These are phyloP conservation scores for Penicillium simplicissimum DNA, from an alignment of 495 filamentous ascomycete genomes.

Conservation along the genomic window DNA sequence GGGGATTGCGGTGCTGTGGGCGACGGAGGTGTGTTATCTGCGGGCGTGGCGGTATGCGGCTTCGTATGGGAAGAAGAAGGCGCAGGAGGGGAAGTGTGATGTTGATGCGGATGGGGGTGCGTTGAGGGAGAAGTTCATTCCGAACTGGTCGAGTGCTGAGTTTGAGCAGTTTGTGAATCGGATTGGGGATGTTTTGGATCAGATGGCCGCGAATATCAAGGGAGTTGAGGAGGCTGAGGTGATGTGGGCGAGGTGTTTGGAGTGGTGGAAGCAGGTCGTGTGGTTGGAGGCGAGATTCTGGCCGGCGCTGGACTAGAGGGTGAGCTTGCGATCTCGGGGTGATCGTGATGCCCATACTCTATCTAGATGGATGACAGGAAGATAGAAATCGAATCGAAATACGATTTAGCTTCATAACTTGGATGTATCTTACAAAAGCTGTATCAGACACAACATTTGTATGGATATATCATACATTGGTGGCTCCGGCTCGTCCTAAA, in stretches of 20 bases:
- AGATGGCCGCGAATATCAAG: constrained; percentile 43
- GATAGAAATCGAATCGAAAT: background rate
- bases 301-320: constrained; percentile 9
- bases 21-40: constrained; percentile 67
- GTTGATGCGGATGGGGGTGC: constrained; percentile 62
- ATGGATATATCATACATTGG: constrained; percentile 29
- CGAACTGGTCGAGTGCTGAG: constrained; percentile 62
- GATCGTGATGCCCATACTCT: too few relatives aligned
- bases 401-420: background rate
- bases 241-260: constrained; percentile 36
- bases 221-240: constrained; percentile 39
- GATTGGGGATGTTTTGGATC: constrained; percentile 46
- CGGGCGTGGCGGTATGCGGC: constrained; percentile 60
- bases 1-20: constrained; percentile 71
- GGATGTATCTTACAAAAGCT: background rate
- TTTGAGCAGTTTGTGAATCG: constrained; percentile 57
- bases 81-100: constrained; percentile 7
- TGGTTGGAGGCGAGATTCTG: constrained; percentile 55
- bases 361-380: too few relatives aligned
- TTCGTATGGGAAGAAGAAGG: constrained; percentile 27
- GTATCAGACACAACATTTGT: constrained; percentile 6
- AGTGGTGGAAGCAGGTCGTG: constrained; percentile 54
- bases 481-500: constrained; percentile 13
- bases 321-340: background rate
- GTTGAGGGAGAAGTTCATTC: constrained; percentile 61